These are phyloP conservation scores for Fraxinus americana DNA, from an alignment of 257 asterid species.

Conservation along the genomic window DNA sequence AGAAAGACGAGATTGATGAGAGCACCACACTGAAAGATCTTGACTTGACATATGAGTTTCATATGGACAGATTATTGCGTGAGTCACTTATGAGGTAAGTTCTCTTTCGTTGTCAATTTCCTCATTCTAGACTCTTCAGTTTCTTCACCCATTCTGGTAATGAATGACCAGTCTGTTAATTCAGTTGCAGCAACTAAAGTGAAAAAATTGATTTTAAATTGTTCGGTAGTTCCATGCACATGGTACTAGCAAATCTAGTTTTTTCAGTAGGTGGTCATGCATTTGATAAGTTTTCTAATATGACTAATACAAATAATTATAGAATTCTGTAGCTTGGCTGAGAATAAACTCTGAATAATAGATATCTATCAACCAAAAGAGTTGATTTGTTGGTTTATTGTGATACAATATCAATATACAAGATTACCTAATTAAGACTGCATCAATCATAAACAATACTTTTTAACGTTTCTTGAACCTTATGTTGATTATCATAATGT, in stretches of 20 bases:
- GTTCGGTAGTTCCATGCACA: background rate
- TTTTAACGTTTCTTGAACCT: too few species aligned
- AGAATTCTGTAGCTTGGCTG: background rate
- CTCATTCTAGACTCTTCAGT: conserved; percentile 13
- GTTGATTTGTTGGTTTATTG: background rate
- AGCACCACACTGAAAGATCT: conserved; percentile 91
- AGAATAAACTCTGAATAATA: background rate
- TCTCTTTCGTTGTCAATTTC: conserved; percentile 6
- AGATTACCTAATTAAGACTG: too few species aligned
- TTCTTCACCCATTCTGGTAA: background rate
- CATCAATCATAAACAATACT: too few species aligned
- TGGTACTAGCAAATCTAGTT: background rate
- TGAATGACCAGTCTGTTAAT: background rate
- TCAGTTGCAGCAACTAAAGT: background rate
- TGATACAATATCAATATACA: background rate
- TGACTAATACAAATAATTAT: background rate
- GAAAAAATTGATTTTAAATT: background rate
- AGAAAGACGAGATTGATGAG: conserved; percentile 72
- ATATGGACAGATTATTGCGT: conserved; percentile 82
- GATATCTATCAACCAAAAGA: background rate
- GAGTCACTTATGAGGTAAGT: conserved; percentile 80
- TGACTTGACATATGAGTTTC: conserved; percentile 83
- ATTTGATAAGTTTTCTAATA: background rate
- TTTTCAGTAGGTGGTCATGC: background rate
- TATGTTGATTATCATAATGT: too few species aligned